Evolutionary conservation across 106 monocot species (phyloP), one percentile per base, ranked within the genome.

Genomic region (Acanthochlamys bracteata): DNA sequence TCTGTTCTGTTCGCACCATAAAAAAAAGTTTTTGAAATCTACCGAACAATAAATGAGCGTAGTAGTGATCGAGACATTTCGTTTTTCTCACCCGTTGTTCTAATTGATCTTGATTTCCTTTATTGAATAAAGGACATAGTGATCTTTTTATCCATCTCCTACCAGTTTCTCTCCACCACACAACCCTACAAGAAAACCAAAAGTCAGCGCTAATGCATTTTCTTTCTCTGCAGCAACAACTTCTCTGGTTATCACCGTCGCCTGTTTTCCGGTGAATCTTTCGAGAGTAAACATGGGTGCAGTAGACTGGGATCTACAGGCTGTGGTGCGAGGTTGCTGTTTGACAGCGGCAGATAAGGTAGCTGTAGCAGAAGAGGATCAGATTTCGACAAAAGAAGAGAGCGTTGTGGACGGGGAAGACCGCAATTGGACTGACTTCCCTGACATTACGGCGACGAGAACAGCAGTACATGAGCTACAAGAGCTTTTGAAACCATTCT

Each of bases 161-260:
- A 14, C 49, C 49, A 33, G 4, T 33, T 33, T 1, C 49, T 1
- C 12, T 49, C 49, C 12, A 1, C 4, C 49, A 17, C 49, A 4
- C 49, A 49, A 14, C 49, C 17, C 4, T 14, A 49, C 10, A 49
- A 49, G 49, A 49, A 4, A 20, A 55, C 10, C 16, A 55, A 21
- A 63, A 63, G 43, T 63, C 63, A 61, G 41, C 61, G 61, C 55
- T 55, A n/a, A n/a, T n/a, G 16, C 55, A 10, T 21, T 55, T 4
- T 55, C 3, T 17, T 22, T 22, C 10, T 20, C 55, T 1, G 10
- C 0, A 16, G 7, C 7, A 17, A 16, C 16, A 16, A 11, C 53
- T 54, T 6, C 53, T 20, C 20, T 20, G 10, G 10, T 55, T 13
- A 55, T 22, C 16, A 55, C 20, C 22, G 4, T 20, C 55, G 9